Percentiles rank a stretch among this genome's conserved stretches.
Evolutionary conservation across 2,329 filamentous ascomycete genomes (phyloP).

Genomic region (Leptodontidium sp.): DNA sequence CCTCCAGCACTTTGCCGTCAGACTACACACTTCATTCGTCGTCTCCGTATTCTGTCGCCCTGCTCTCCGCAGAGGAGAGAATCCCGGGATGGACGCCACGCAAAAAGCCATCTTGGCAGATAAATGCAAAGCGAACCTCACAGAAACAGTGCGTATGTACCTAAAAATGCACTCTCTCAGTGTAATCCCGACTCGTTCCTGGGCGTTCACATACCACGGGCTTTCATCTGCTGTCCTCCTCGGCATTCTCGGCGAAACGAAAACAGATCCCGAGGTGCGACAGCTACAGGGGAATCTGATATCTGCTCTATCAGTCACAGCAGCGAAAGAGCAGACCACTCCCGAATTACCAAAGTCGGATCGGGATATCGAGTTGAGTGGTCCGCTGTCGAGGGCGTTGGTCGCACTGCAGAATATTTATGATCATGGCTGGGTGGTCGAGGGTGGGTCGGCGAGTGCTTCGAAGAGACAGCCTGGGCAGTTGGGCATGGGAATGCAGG

Average conservation of each 20-base stretch:
- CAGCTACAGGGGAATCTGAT: conserved; percentile 71
- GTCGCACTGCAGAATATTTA: conserved; percentile 71
- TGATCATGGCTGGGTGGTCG: conserved; percentile 67
- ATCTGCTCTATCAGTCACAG: conserved; percentile 68
- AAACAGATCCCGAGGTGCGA: conserved; percentile 68
- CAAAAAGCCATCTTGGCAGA: conserved; percentile 65
- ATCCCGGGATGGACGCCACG: conserved; percentile 54
- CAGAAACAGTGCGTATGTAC: conserved; percentile 73
- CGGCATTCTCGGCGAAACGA: conserved; percentile 69
- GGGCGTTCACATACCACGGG: conserved; percentile 74
- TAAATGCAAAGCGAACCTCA: conserved; percentile 68
- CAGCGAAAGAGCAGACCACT: conserved; percentile 62
- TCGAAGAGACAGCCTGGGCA: conserved; percentile 25
- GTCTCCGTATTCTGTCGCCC: conserved; percentile 71
- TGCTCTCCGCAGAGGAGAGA: conserved; percentile 61
- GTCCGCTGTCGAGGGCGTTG: conserved; percentile 67
- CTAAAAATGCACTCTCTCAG: conserved; percentile 73
- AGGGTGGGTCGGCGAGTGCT: conserved; percentile 43
- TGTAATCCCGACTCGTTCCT: conserved; percentile 70
- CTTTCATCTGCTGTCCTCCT: conserved; percentile 71
- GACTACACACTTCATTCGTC: conserved; percentile 71
- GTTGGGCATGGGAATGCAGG: conserved; percentile 16
- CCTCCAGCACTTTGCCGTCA: conserved; percentile 69
- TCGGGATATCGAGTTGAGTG: conserved; percentile 49
- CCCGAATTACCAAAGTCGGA: conserved; percentile 37